A percentile compares a stretch with the other conserved stretches of the same genome.
Evolutionary conservation across 805 yeast genomes (phyloP).

Genomic region (Maudiozyma barnettii): DNA sequence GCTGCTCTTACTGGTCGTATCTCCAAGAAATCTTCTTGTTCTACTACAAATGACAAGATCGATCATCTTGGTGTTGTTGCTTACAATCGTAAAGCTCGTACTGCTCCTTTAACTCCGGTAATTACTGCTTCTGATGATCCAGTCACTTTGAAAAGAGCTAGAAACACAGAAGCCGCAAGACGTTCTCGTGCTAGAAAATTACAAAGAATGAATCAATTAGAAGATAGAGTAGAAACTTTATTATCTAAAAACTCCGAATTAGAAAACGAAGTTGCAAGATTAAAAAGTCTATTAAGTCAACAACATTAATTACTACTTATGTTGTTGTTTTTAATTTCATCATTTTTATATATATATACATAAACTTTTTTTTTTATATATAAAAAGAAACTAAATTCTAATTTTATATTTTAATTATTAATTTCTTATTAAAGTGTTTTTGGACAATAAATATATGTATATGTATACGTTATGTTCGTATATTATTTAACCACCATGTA

Average conservation of each 20-base stretch:
- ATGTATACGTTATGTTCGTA: no score
- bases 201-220: constrained; percentile 79
- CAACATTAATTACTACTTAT: background rate
- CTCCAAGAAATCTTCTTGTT: background rate
- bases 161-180: constrained; percentile 94
- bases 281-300: constrained; percentile 34
- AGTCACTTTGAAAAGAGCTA: constrained; percentile 79
- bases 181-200: constrained; percentile 88
- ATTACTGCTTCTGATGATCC: constrained; percentile 51
- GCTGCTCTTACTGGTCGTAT: background rate
- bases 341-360: background rate
- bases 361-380: background rate
- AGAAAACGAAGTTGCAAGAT: constrained; percentile 53
- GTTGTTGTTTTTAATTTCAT: background rate
- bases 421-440: background rate
- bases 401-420: background rate
- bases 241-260: constrained; percentile 48
- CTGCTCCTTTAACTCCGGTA: constrained; percentile 63
- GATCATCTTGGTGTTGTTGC: constrained; percentile 71
- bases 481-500: constrained; percentile 82
- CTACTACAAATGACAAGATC: constrained; percentile 27
- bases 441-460: no score
- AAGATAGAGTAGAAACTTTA: constrained; percentile 61
- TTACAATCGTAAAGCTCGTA: constrained; percentile 70
- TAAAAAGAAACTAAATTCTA: background rate